Evolutionary conservation across 2,329 filamentous ascomycete species (phyloP), one percentile per base, ranked within the genome.

Genomic region (Trichoderma brevicompactum): DNA sequence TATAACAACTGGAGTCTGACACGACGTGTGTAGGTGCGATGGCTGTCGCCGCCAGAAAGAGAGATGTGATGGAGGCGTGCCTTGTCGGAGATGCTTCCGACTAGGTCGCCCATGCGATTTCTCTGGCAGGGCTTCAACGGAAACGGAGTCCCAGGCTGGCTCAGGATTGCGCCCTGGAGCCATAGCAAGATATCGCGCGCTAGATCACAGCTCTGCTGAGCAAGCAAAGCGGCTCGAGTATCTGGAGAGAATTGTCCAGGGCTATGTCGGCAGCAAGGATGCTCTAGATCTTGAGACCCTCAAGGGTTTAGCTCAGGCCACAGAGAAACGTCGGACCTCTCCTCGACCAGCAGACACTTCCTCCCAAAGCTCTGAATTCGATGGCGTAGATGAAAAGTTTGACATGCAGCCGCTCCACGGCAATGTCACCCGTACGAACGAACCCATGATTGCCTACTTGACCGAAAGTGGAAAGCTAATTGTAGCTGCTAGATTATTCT

Each of bases 41-140:
- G 81, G 80, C 60, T 85, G 83, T 72, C 82, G 83, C 66, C 78
- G 82, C 67, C 79, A 83, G 65, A 85, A 85, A 70, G 83, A 85
- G 72, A 84, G 85, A 74, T 85, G 83, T 69, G 82, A 85, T 69
- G 83, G 83, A 53, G 83, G 83, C 56, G 77, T 83, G 17, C 83
- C 83, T 2, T 85, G 83, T 70, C 80, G 81, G 53, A 76, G 83
- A 63, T 85, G 83, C 70, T 76, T 80, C 65, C 81, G 81, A 66
- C 80, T 84, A 68, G 79, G 79, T 66, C 79, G 83, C 49, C 79
- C 80, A 36, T 64, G 61, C 61, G 61, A 64, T 28, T 64, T 64
- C 68, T 77, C 76, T 23, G 74, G 77, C 9, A 77, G 73, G 19
- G 69, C 67, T 43, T 64, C 59, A 67, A 53, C 67, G 5, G 68